phyloP scores from a whole-genome alignment of 2,329 filamentous ascomycete genomes.

The Penicillium griseofulvum region DNA sequence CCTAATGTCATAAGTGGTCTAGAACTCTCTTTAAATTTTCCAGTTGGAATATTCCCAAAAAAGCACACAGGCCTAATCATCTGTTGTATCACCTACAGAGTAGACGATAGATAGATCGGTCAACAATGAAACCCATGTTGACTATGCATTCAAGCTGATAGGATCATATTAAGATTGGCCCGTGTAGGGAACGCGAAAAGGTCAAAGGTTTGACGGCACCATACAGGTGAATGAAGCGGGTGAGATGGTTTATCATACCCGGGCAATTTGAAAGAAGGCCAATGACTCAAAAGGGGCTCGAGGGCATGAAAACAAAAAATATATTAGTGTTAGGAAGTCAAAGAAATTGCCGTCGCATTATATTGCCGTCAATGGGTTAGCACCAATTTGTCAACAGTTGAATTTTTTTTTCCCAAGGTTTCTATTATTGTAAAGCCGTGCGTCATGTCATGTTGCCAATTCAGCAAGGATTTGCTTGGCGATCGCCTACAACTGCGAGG shows the following conservation, averaged over 20 bases:
- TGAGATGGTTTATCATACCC: too few relatives aligned
- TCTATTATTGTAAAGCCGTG: background rate
- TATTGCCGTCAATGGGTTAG: background rate
- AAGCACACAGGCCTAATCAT: background rate
- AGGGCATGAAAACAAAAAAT: background rate
- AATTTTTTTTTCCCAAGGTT: background rate
- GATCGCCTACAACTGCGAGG: background rate
- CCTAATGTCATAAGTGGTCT: background rate
- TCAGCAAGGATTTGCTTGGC: background rate
- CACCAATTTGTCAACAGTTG: background rate
- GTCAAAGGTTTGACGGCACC: background rate
- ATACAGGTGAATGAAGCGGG: background rate
- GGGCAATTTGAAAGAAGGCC: background rate
- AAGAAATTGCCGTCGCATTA: background rate
- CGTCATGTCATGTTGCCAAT: background rate
- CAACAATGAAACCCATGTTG: background rate
- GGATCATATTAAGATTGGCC: background rate
- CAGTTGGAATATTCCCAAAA: background rate
- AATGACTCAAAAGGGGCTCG: background rate
- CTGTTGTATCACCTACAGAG: background rate
- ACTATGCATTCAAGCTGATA: background rate
- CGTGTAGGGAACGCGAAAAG: background rate
- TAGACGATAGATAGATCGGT: background rate
- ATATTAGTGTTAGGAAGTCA: background rate
- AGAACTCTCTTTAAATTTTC: background rate